These are phyloP conservation scores for Talinum fruticosum DNA, from an alignment of 148 eudicot genomes.

Conservation along the genomic window DNA sequence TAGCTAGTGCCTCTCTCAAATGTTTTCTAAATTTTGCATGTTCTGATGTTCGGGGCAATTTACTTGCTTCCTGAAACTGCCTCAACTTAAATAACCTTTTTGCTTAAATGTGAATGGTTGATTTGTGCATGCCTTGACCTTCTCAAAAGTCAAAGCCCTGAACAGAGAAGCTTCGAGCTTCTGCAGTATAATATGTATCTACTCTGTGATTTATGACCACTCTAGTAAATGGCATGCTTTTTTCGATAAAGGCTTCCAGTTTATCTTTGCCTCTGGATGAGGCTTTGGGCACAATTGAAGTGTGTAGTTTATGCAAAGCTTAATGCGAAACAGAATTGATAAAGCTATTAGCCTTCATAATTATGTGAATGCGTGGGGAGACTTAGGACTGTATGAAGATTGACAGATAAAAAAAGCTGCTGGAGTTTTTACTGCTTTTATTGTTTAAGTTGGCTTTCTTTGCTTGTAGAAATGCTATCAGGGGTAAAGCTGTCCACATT, in stretches of 20 bases:
- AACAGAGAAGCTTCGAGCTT: not conserved
- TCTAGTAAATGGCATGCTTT: too few relatives aligned
- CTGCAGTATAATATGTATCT: not conserved
- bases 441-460: too few relatives aligned
- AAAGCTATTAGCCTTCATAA: not conserved
- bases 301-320: not conserved
- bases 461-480: too few relatives aligned
- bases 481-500: too few relatives aligned
- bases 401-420: not conserved
- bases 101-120: not conserved
- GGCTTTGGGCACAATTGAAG: not conserved
- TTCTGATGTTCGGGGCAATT: not conserved
- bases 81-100: not conserved
- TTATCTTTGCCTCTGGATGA: not conserved
- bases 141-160: not conserved
- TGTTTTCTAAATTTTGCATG: not conserved
- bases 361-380: not conserved
- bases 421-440: not conserved
- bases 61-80: not conserved
- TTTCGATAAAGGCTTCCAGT: too few relatives aligned
- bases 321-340: not conserved
- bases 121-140: not conserved
- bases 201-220: too few relatives aligned
- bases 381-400: not conserved
- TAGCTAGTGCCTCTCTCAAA: not conserved